A percentile compares a stretch with the other conserved stretches of the same genome.
These are phyloP conservation scores for Fagopyrum tataricum DNA, from an alignment of 148 eudicot genomes.

Conservation along the genomic window DNA sequence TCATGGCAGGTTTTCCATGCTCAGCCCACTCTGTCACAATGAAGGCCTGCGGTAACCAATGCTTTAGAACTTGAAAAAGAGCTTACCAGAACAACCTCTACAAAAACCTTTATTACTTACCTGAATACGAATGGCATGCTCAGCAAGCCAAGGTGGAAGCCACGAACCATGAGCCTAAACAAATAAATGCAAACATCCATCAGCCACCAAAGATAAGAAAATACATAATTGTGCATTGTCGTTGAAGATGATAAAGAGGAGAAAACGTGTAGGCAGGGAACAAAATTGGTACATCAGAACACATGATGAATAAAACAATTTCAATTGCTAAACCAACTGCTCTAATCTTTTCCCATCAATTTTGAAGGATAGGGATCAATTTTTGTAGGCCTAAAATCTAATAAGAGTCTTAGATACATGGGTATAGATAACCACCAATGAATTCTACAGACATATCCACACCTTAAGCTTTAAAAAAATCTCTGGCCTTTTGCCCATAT, in stretches of 20 bases:
- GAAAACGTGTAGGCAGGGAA: not conserved
- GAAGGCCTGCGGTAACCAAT: slow-evolving; percentile 38
- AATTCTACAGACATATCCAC: not conserved
- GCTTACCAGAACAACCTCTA: not conserved
- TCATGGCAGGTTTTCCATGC: slow-evolving; percentile 69
- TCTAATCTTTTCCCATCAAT: not conserved
- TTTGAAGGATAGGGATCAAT: not conserved
- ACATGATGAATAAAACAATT: not conserved
- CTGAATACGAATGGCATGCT: slow-evolving; percentile 39
- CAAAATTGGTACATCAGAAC: not conserved
- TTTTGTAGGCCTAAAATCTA: not conserved
- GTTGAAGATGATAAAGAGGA: not conserved
- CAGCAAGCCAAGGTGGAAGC: slow-evolving; percentile 93
- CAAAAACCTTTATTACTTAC: slow-evolving; percentile 22
- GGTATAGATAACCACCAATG: not conserved
- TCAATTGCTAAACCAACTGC: not conserved
- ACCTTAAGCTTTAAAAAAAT: not conserved
- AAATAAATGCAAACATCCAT: slow-evolving; percentile 11
- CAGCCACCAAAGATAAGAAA: slow-evolving; percentile 14
- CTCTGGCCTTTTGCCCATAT: not conserved
- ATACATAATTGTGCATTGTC: not conserved
- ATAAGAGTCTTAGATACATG: not conserved
- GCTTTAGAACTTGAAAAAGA: not conserved
- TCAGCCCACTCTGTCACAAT: slow-evolving; percentile 61
- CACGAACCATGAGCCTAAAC: slow-evolving; percentile 81